A percentile compares a stretch with the other conserved stretches of the same genome.
Conservation (phyloP, 148 eudicot genomes). For the Rhododendron mucronatum region DNA sequence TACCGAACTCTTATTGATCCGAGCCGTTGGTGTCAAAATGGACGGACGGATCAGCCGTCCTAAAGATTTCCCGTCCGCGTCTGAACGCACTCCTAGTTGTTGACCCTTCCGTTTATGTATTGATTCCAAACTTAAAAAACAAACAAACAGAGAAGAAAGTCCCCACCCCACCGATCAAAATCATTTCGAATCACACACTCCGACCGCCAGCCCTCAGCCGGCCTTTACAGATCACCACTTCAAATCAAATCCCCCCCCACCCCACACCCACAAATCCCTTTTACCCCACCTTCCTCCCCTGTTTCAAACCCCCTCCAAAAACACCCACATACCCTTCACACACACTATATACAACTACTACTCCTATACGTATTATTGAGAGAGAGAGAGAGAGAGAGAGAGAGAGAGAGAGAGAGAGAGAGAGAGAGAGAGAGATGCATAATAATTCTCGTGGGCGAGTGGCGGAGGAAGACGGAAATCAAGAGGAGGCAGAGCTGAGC, state of each 20-base stretch:
- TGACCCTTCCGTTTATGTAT: too few relatives aligned
- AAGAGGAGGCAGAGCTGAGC: conserved; percentile 34
- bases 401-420: neutral
- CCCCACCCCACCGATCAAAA: neutral
- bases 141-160: neutral
- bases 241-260: neutral
- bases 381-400: neutral
- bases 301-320: neutral
- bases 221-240: conserved; percentile 8
- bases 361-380: neutral
- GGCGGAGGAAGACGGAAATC: conserved; percentile 55
- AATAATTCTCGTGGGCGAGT: conserved; percentile 7
- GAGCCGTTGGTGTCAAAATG: too few relatives aligned
- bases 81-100: neutral
- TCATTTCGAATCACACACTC: conserved; percentile 10
- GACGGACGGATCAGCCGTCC: too few relatives aligned
- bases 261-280: neutral
- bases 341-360: neutral
- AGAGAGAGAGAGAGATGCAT: neutral
- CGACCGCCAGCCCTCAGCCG: neutral
- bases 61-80: too few relatives aligned
- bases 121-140: neutral
- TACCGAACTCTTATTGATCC: too few relatives aligned
- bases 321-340: neutral
- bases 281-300: neutral